Evolutionary conservation across 176 grass and related monocot species (phyloP).

Genomic region (Hordeum vulgare): MorexV3_pseudomolecules_assembly NC_058523.1:13373791-13374290

Average conservation of each 20-base stretch:
- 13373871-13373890: conserved; percentile 33
- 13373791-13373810: not conserved
- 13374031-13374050: conserved; percentile 3
- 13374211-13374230: not conserved
- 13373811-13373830: conserved; percentile 50
- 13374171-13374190: not conserved
- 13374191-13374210: conserved; percentile 12
- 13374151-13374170: not conserved
- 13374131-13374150: not conserved
- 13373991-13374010: conserved; percentile 28
- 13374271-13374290: not conserved
- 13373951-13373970: too few species aligned
- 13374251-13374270: not conserved
- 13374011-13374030: not conserved
- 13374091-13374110: conserved; percentile 27
- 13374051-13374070: not conserved
- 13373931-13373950: not conserved
- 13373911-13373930: conserved; percentile 22
- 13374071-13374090: conserved; percentile 6
- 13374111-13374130: not conserved
- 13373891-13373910: conserved; percentile 40
- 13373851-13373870: conserved; percentile 88
- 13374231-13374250: not conserved
- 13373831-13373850: conserved; percentile 79
- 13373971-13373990: not conserved